These are phyloP conservation scores for Tinospora cordifolia DNA, from an alignment of 164 flowering plant genomes.

Conservation along the genomic window DNA sequence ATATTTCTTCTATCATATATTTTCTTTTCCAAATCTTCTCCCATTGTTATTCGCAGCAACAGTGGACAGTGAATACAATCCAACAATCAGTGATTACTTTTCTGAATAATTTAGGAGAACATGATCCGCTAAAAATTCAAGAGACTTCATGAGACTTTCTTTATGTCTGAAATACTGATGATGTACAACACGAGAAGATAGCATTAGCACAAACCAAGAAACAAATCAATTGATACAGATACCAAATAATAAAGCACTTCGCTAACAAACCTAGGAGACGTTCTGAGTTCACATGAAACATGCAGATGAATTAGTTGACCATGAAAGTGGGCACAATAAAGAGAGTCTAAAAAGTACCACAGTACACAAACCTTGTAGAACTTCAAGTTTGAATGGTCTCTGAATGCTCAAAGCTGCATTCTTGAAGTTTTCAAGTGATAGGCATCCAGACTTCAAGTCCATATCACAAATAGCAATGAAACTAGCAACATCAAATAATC, in stretches of 20 bases:
- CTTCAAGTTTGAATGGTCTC: conserved; percentile 76
- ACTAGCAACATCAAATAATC: conserved; percentile 30
- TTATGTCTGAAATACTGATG: no score
- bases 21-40: no score
- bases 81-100: no score
- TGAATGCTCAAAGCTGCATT: conserved; percentile 45
- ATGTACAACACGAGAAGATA: not conserved
- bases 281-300: not conserved
- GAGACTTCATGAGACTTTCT: no score
- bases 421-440: conserved; percentile 65
- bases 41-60: no score
- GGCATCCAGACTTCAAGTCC: conserved; percentile 52
- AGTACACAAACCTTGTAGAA: conserved; percentile 45
- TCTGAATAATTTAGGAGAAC: no score
- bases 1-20: no score
- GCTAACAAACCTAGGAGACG: not conserved
- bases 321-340: not conserved
- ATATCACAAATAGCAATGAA: conserved; percentile 59
- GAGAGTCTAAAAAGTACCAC: not conserved
- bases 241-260: not conserved
- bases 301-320: not conserved
- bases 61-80: no score
- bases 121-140: not conserved
- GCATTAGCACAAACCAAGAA: not conserved
- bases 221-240: not conserved